phyloP scores from a whole-genome alignment of 2,329 filamentous ascomycete genomes.

The Colletotrichum liaoningense region DNA sequence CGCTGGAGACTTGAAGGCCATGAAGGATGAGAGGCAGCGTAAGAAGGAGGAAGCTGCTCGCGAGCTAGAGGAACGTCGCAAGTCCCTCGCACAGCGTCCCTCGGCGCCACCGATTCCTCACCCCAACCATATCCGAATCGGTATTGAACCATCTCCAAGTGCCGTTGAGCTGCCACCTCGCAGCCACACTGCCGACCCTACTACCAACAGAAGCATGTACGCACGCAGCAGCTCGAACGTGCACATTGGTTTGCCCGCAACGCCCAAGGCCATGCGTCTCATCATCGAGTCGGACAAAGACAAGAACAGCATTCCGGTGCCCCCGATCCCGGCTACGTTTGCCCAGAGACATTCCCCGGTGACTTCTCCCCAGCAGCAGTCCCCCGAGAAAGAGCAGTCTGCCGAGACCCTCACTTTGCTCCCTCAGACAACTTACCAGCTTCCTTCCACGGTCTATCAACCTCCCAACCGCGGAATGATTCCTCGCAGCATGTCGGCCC shows the following conservation, averaged over 20 bases:
- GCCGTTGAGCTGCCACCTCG: constrained; percentile 62
- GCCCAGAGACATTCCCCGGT: constrained; percentile 54
- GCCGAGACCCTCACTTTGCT: constrained; percentile 58
- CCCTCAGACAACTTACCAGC: constrained; percentile 45
- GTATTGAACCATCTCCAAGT: constrained; percentile 41
- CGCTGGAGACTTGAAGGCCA: constrained; percentile 64
- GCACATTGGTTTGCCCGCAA: constrained; percentile 85
- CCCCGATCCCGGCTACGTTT: constrained; percentile 62
- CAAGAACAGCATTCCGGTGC: constrained; percentile 47
- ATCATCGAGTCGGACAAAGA: constrained; percentile 73
- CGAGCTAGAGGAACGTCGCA: constrained; percentile 88
- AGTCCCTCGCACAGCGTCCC: constrained; percentile 83
- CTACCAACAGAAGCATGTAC: constrained; percentile 62
- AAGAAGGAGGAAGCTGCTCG: constrained; percentile 83
- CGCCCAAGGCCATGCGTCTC: constrained; percentile 90
- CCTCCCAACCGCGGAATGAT: constrained; percentile 62
- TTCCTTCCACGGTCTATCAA: constrained; percentile 67
- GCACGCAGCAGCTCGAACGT: constrained; percentile 54
- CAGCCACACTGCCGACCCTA: constrained; percentile 75
- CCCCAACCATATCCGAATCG: constrained; percentile 65
- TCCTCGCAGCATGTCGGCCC: constrained; percentile 72
- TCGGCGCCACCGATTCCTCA: constrained; percentile 84
- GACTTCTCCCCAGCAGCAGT: constrained; percentile 48
- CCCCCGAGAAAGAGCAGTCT: constrained; percentile 47
- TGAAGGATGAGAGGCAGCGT: constrained; percentile 70